Percentiles rank a stretch among this genome's conserved stretches.
These are phyloP conservation scores for Lodderomyces beijingensis DNA, from an alignment of 1,139 yeast genomes.

Conservation along the genomic window DNA sequence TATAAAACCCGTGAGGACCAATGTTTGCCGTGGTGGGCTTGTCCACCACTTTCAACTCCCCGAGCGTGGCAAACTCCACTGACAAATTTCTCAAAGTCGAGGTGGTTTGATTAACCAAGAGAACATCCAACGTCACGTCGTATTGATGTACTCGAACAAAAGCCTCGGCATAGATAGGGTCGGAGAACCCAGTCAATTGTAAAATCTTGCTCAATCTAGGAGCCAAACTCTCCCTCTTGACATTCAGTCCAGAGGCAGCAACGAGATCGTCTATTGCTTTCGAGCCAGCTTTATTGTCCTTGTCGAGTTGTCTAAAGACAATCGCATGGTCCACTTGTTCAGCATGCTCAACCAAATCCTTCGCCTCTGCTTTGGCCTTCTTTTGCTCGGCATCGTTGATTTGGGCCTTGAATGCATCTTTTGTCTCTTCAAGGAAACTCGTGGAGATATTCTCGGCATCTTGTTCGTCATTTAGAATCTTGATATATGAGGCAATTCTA, in stretches of 20 bases:
- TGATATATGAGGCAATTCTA: constrained; percentile 80
- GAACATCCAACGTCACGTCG: constrained; percentile 90
- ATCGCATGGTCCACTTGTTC: constrained; percentile 83
- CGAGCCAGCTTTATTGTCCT: constrained; percentile 32
- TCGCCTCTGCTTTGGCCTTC: constrained; percentile 56
- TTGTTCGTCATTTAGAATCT: constrained; percentile 66
- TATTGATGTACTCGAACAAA: constrained; percentile 92
- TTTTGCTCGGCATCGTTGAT: constrained; percentile 51
- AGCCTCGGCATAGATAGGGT: constrained; percentile 97
- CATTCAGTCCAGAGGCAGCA: constrained; percentile 37
- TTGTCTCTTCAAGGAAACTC: constrained; percentile 86
- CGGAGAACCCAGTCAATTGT: constrained; percentile 95
- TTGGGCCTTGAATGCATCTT: constrained; percentile 71
- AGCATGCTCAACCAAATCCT: constrained; percentile 60
- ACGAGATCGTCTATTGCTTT: constrained; percentile 47
- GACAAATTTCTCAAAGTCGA: constrained; percentile 86
- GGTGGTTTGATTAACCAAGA: constrained; percentile 91
- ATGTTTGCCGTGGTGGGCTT: constrained; percentile 89
- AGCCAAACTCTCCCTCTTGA: constrained; percentile 54
- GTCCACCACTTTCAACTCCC: constrained; percentile 92
- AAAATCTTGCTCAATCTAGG: constrained; percentile 85
- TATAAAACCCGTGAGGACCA: constrained; percentile 95
- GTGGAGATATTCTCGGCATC: constrained; percentile 49
- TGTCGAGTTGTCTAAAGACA: constrained; percentile 76
- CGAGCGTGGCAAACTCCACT: constrained; percentile 94